phyloP scores from a whole-genome alignment of 2,329 filamentous ascomycete genomes.

The Gyromitra esculenta region DNA sequence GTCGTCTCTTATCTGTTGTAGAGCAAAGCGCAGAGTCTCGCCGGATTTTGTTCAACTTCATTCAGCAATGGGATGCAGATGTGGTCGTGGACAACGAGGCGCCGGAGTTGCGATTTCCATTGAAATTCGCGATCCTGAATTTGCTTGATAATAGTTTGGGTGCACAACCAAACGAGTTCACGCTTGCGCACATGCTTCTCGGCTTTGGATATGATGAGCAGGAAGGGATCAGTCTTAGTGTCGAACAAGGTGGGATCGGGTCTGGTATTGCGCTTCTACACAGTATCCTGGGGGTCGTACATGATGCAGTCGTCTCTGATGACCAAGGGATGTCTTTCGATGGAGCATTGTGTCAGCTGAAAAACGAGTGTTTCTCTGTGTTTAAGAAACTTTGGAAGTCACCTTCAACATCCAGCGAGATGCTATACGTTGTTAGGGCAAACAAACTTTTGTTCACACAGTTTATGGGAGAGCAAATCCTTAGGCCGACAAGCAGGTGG shows the following conservation, averaged over 20 bases:
- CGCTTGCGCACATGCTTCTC: slow-evolving; percentile 87
- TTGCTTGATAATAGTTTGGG: slow-evolving; percentile 84
- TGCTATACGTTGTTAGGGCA: slow-evolving; percentile 80
- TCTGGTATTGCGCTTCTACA: slow-evolving; percentile 82
- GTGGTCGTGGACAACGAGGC: slow-evolving; percentile 43
- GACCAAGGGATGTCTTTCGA: slow-evolving; percentile 53
- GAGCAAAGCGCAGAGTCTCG: slow-evolving; percentile 82
- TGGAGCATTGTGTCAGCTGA: slow-evolving; percentile 56
- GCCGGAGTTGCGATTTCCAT: slow-evolving; percentile 70
- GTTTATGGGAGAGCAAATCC: slow-evolving; percentile 75
- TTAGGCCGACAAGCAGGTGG: slow-evolving; percentile 76
- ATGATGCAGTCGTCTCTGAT: slow-evolving; percentile 51
- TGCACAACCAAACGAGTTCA: slow-evolving; percentile 78
- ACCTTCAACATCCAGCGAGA: slow-evolving; percentile 76
- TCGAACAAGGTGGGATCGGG: slow-evolving; percentile 73
- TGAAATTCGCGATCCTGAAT: slow-evolving; percentile 84
- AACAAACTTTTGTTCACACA: slow-evolving; percentile 83
- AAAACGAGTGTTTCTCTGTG: slow-evolving; percentile 65
- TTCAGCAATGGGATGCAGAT: slow-evolving; percentile 55
- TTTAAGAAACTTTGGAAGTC: slow-evolving; percentile 85
- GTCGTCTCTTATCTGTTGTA: slow-evolving; percentile 87
- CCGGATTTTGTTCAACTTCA: slow-evolving; percentile 71
- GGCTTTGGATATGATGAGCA: slow-evolving; percentile 89
- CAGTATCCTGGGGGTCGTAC: slow-evolving; percentile 75
- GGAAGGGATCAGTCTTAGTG: slow-evolving; percentile 66